Percentiles rank a stretch among this genome's conserved stretches.
Conservation (phyloP, 768 basidiomycete species). For the Hericium rajendrae region DNA sequence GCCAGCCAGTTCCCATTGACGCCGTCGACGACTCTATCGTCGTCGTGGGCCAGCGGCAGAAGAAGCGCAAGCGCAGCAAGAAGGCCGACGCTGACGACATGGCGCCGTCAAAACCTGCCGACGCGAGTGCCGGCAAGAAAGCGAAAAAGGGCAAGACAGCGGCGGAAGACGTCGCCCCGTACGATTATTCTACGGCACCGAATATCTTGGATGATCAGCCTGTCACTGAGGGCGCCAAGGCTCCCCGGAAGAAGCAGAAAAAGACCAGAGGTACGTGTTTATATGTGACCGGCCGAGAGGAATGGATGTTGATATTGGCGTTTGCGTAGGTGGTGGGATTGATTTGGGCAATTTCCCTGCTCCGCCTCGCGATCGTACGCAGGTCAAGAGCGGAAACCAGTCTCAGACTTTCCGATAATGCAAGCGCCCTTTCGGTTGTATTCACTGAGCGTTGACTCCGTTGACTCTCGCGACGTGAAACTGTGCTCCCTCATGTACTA, state of each 20-base stretch:
- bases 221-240: constrained; percentile 19
- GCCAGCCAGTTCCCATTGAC: constrained; percentile 24
- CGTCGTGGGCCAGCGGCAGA: constrained; percentile 58
- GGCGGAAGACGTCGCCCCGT: constrained; percentile 26
- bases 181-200: constrained; percentile 60
- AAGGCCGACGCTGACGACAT: constrained; percentile 14
- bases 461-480: too few relatives aligned
- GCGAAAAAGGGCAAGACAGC: constrained; percentile 9
- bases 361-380: constrained; percentile 23
- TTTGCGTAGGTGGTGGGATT: constrained; percentile 2
- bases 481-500: too few relatives aligned
- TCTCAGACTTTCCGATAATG: constrained; percentile 21
- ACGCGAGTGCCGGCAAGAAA: constrained; percentile 11
- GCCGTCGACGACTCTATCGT: constrained; percentile 56
- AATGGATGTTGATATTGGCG: background rate
- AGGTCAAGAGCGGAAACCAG: constrained; percentile 25
- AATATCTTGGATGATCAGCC: constrained; percentile 59
- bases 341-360: constrained; percentile 23
- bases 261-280: constrained; percentile 21
- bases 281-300: constrained; percentile 1
- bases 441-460: too few relatives aligned
- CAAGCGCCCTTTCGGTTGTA: too few relatives aligned
- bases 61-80: constrained; percentile 54
- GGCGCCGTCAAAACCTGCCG: constrained; percentile 6
- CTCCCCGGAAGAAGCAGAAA: constrained; percentile 29